A percentile compares a stretch with the other conserved stretches of the same genome.
These are phyloP conservation scores for Acacia confusa DNA, from an alignment of 306 rosid genomes.

Conservation along the genomic window DNA sequence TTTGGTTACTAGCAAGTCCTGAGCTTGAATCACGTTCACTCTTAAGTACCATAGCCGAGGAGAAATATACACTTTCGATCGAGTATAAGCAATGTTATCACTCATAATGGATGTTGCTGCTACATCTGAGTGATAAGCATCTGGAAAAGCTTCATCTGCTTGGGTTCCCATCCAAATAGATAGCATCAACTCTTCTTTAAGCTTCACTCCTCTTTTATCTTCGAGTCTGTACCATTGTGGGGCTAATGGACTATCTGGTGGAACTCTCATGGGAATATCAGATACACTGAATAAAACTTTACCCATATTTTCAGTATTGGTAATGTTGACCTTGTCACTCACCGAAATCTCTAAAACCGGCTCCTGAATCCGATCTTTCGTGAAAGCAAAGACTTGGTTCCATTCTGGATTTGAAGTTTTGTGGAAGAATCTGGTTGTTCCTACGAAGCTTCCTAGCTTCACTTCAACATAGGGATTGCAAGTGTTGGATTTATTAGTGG, in stretches of 20 bases:
- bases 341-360: slow-evolving; percentile 32
- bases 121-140: slow-evolving; percentile 40
- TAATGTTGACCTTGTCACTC: slow-evolving; percentile 7
- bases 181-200: slow-evolving; percentile 49
- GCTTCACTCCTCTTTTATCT: slow-evolving; percentile 15
- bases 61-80: slow-evolving; percentile 39
- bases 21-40: slow-evolving; percentile 49
- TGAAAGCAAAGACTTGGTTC: slow-evolving; percentile 28
- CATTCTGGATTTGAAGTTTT: slow-evolving; percentile 32
- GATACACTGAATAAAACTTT: slow-evolving; percentile 15
- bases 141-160: slow-evolving; percentile 44
- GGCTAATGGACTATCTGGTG: slow-evolving; percentile 48
- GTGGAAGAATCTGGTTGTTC: slow-evolving; percentile 22
- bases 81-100: slow-evolving; percentile 9
- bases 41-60: slow-evolving; percentile 57
- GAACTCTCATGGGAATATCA: slow-evolving; percentile 43
- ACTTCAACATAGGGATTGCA: slow-evolving; percentile 37
- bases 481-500: too few species aligned
- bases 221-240: slow-evolving; percentile 46
- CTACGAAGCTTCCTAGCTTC: slow-evolving; percentile 36
- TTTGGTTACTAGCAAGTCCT: slow-evolving; percentile 17
- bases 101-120: slow-evolving; percentile 7
- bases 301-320: slow-evolving; percentile 13
- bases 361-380: slow-evolving; percentile 34
- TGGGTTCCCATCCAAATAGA: slow-evolving; percentile 64